phyloP scores from a whole-genome alignment of 2,329 filamentous ascomycete species.

The Lecanicillium sp. region DNA sequence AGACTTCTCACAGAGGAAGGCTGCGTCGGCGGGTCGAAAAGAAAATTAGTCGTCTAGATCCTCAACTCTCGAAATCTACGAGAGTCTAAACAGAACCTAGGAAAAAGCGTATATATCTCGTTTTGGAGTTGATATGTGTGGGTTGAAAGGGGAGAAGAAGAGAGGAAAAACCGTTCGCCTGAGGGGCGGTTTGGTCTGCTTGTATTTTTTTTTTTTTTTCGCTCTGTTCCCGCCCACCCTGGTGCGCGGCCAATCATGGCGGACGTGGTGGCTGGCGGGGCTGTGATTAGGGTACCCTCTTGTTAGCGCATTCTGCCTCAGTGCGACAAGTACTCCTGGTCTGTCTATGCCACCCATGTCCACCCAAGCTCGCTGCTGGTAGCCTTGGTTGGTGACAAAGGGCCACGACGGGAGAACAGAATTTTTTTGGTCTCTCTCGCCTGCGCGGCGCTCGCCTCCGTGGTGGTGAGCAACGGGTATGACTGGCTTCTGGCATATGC shows the following conservation, averaged over 20 bases:
- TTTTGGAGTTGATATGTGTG: slow-evolving; percentile 20
- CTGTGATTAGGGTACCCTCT: slow-evolving; percentile 18
- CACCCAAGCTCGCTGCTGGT: not conserved
- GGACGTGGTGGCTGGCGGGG: slow-evolving; percentile 7
- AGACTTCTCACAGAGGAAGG: slow-evolving; percentile 25
- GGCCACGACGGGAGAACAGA: not conserved
- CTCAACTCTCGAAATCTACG: slow-evolving; percentile 35
- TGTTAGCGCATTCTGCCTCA: not conserved
- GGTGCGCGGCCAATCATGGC: slow-evolving; percentile 9
- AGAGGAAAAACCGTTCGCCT: slow-evolving; percentile 29
- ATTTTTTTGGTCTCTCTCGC: slow-evolving; percentile 1
- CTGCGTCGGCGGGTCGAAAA: slow-evolving; percentile 22
- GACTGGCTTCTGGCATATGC: too few species aligned
- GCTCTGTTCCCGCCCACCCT: slow-evolving; percentile 14
- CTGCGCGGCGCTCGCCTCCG: too few species aligned
- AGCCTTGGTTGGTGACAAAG: not conserved
- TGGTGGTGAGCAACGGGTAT: too few species aligned
- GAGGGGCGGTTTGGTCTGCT: slow-evolving; percentile 27
- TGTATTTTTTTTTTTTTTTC: slow-evolving; percentile 25
- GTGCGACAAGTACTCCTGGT: too few species aligned
- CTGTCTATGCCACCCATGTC: not conserved
- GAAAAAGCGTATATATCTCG: slow-evolving; percentile 25
- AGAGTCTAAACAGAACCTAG: slow-evolving; percentile 33
- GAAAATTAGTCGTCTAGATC: slow-evolving; percentile 34
- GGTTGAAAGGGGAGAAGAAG: slow-evolving; percentile 13